A percentile compares a stretch with the other conserved stretches of the same genome.
Conservation (phyloP, 108 stramenopile genomes). For the Poteriospumella lacustris region DNA sequence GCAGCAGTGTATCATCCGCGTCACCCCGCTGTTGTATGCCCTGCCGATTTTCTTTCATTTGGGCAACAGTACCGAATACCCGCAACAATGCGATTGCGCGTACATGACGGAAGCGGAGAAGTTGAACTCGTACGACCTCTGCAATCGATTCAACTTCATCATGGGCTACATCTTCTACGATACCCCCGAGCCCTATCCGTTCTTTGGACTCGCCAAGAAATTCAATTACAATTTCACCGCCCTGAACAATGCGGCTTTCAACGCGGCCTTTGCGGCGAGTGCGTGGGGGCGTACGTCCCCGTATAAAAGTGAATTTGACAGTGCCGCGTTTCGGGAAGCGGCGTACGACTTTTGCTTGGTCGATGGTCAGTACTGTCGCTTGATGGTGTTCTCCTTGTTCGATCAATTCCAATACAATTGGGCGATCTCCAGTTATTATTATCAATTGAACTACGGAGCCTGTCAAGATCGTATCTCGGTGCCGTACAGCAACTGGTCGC, state of each 20-base stretch:
- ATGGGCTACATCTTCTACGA: no score
- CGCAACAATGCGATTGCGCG: no score
- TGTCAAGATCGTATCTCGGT: not conserved
- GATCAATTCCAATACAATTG: not conserved
- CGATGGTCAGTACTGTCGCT: not conserved
- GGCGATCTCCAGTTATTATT: not conserved
- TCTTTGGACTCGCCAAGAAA: no score
- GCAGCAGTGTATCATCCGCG: no score
- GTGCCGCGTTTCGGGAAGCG: not conserved
- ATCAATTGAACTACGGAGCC: not conserved
- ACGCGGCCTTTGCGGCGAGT: not conserved
- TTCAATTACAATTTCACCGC: no score
- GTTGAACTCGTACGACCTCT: no score
- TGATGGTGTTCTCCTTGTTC: not conserved
- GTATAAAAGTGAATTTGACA: not conserved
- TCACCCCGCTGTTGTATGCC: no score
- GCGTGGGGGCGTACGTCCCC: not conserved
- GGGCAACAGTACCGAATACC: no score
- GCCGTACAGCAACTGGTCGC: not conserved
- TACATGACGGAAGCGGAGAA: no score
- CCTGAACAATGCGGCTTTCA: not conserved
- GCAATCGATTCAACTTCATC: no score
- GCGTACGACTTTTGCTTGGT: not conserved
- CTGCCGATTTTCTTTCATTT: no score
- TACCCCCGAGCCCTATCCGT: no score